A percentile compares a stretch with the other conserved stretches of the same genome.
Evolutionary conservation across 2,329 filamentous ascomycete species (phyloP).

Genomic region (Biscogniauxia sp.): DNA sequence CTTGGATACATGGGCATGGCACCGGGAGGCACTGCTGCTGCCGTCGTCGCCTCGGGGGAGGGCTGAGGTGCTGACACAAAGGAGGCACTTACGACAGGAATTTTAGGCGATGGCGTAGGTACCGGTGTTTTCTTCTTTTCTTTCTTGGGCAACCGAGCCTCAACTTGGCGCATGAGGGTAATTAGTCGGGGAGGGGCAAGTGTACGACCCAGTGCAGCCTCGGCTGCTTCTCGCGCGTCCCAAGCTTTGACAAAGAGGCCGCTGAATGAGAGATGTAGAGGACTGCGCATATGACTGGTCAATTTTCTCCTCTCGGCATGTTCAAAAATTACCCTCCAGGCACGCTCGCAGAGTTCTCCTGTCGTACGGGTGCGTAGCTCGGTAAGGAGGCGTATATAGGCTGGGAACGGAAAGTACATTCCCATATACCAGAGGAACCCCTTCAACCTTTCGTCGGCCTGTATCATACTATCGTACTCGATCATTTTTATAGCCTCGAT

Average conservation of each 20-base stretch:
- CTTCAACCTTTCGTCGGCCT: slow-evolving; percentile 48
- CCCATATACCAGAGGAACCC: slow-evolving; percentile 59
- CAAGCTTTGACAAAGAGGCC: slow-evolving; percentile 61
- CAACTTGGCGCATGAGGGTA: slow-evolving; percentile 44
- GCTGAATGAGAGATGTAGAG: slow-evolving; percentile 57
- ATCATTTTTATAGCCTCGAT: slow-evolving; percentile 56
- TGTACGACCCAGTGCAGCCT: slow-evolving; percentile 42
- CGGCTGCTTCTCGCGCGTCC: slow-evolving; percentile 53
- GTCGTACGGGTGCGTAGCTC: slow-evolving; percentile 52
- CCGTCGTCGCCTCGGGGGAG: slow-evolving; percentile 11
- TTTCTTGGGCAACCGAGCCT: slow-evolving; percentile 33
- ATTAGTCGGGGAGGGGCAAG: slow-evolving; percentile 47
- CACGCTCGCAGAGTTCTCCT: slow-evolving; percentile 56
- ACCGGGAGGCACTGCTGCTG: slow-evolving; percentile 13
- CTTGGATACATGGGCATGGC: slow-evolving; percentile 21
- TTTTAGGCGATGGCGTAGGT: slow-evolving; percentile 28
- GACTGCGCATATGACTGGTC: slow-evolving; percentile 49
- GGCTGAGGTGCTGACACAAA: slow-evolving; percentile 17
- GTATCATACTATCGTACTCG: slow-evolving; percentile 57
- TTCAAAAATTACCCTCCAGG: slow-evolving; percentile 55
- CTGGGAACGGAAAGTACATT: slow-evolving; percentile 59
- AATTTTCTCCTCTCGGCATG: slow-evolving; percentile 54
- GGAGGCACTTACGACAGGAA: slow-evolving; percentile 23
- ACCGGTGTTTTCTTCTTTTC: slow-evolving; percentile 30
- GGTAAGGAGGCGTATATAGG: slow-evolving; percentile 58